A percentile compares a stretch with the other conserved stretches of the same genome.
Conservation (phyloP, 2,329 filamentous ascomycete species). For the Celoporthe dispersa region DNA sequence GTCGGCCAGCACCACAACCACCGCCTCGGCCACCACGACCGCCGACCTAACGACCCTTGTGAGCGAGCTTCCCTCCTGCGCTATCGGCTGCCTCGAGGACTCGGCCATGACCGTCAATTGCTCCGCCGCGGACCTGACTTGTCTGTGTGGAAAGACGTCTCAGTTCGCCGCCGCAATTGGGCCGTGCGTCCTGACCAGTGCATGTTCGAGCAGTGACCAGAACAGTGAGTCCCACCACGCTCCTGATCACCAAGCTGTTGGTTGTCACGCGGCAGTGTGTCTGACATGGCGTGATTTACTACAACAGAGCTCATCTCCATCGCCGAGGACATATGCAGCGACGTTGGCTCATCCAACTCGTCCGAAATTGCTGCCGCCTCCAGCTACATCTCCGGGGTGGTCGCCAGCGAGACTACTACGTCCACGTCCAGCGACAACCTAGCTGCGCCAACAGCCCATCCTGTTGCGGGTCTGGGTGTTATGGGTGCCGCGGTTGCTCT, state of each 20-base stretch:
- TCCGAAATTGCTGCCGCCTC: slow-evolving; percentile 27
- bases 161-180: slow-evolving; percentile 29
- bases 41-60: slow-evolving; percentile 32
- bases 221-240: slow-evolving; percentile 19
- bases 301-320: slow-evolving; percentile 15
- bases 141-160: slow-evolving; percentile 32
- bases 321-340: slow-evolving; percentile 23
- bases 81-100: slow-evolving; percentile 32
- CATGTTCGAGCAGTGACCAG: slow-evolving; percentile 20
- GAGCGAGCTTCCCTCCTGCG: slow-evolving; percentile 35
- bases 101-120: slow-evolving; percentile 33
- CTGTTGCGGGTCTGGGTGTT: slow-evolving; percentile 23
- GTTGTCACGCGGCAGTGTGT: background rate
- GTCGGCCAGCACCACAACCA: slow-evolving; percentile 19
- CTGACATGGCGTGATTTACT: background rate
- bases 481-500: slow-evolving; percentile 27
- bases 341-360: slow-evolving; percentile 17
- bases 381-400: slow-evolving; percentile 19
- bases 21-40: slow-evolving; percentile 16
- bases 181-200: slow-evolving; percentile 30
- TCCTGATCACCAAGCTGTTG: background rate
- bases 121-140: slow-evolving; percentile 33
- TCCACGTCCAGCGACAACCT: slow-evolving; percentile 20
- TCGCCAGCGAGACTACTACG: slow-evolving; percentile 18
- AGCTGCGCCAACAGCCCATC: slow-evolving; percentile 8